Base-by-base conservation (phyloP, 805 yeast genomes). In the Pichia nanzhaoensis region DNA sequence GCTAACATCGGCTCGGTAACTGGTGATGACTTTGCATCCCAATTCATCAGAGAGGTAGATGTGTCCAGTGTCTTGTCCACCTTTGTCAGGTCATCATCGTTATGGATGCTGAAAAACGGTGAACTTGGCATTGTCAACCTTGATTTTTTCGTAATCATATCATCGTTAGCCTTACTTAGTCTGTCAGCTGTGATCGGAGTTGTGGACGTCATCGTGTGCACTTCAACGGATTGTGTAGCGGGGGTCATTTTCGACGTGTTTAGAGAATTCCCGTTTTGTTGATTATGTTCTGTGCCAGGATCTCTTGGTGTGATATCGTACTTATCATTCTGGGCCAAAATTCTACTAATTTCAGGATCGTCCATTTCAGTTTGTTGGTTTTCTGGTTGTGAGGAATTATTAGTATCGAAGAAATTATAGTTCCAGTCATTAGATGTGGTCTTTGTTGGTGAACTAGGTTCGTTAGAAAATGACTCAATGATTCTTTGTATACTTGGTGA, bases 401-500 rank as follows among this genome's bases (percentile, higher is more conserved):
- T 24, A 10, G 28, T 31, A 14, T 37, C 27, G 17, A 64, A 64
- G 32, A 64, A 52, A 28, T 59, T 56, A 35, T 52, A 51, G 40
- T 52, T 56, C 67, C 67, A 63, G 28, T 57, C 57, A 33, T 50
- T 53, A 31, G 45, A 50, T 8, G 56, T 50, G 7, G 49, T 46
- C 36, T 56, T 57, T 17, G 55, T 46, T 14, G 65, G 64, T 5
- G 65, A 60, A 2, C 56, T 59, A 7, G 57, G 54, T 34, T 58
- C 54, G 34, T 55, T 50, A 18, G 59, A 49, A 32, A 61, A 59
- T n/a, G 66, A 60, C 31, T 61, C 64, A n/a, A 61, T 57, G 4
- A 61, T 53, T 24, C 60, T 52, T 47, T 60, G 63, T 27, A 61
- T 56, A 36, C 62, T 58, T 9, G 68, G 68, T 3, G 68, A 62